Percentiles rank a stretch among this genome's conserved stretches.
Evolutionary conservation across 164 flowering plant genomes (phyloP).

Genomic region (Nelumbo lutea): DNA sequence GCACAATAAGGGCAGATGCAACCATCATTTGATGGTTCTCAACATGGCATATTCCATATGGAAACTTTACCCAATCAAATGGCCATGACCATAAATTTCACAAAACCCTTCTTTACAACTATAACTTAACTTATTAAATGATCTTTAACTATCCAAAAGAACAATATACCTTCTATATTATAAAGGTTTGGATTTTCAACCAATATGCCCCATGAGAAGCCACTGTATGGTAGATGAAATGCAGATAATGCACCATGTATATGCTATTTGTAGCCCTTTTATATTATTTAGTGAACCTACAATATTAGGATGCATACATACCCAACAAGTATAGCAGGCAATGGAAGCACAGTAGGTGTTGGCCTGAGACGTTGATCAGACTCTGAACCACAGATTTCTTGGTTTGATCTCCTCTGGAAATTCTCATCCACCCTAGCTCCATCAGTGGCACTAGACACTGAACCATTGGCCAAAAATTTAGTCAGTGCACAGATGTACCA

Average conservation of each 20-base stretch:
- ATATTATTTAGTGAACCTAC: too few species aligned
- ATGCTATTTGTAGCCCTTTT: not conserved
- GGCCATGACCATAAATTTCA: not conserved
- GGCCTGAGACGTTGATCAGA: conserved; percentile 64
- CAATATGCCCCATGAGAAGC: not conserved
- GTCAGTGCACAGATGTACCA: not conserved
- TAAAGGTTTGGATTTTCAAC: not conserved
- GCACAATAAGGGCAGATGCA: not conserved
- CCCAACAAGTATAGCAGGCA: conserved; percentile 97
- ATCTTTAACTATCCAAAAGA: not conserved
- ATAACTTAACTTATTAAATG: not conserved
- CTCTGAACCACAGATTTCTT: conserved; percentile 48
- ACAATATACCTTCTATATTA: not conserved
- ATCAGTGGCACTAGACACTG: conserved; percentile 38
- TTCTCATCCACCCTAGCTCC: conserved; percentile 57
- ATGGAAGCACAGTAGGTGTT: conserved; percentile 63
- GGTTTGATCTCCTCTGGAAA: conserved; percentile 50
- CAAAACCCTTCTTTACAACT: not conserved
- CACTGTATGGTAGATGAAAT: not conserved
- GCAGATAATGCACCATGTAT: not conserved
- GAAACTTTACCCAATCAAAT: not conserved
- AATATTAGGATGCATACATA: conserved; percentile 24
- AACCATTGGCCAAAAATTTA: conserved; percentile 4
- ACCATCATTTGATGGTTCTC: not conserved
- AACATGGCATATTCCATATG: not conserved